Conservation (phyloP, 805 yeast genomes). For the Lipomyces starkeyi region DNA sequence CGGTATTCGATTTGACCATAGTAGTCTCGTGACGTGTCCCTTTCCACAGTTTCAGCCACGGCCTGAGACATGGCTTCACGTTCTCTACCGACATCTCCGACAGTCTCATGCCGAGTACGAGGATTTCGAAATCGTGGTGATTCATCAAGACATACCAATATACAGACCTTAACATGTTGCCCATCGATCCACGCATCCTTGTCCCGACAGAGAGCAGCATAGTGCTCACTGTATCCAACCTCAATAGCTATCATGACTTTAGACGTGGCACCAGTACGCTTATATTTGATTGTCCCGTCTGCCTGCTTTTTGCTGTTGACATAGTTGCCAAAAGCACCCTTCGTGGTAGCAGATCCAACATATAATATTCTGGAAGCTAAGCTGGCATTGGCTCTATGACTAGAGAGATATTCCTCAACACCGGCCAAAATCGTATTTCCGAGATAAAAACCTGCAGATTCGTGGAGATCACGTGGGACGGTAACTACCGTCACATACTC, state of each 20-base stretch:
- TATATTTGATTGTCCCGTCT: neutral
- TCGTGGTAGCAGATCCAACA: neutral
- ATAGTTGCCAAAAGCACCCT: neutral
- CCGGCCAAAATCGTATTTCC: neutral
- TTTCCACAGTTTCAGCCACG: no score
- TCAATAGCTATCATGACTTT: neutral
- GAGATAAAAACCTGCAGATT: neutral
- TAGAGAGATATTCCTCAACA: neutral
- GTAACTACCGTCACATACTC: neutral
- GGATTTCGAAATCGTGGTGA: neutral
- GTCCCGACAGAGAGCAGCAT: neutral
- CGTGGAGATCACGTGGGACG: neutral
- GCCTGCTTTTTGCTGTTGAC: neutral
- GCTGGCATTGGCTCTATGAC: slow-evolving; percentile 1
- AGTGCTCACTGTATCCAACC: neutral
- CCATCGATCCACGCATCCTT: slow-evolving; percentile 3
- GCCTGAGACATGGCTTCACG: no score
- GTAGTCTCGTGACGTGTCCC: neutral
- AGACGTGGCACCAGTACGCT: neutral
- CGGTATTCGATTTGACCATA: neutral
- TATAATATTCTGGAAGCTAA: neutral
- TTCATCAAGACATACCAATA: neutral
- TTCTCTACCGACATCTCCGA: neutral
- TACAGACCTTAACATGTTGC: neutral
- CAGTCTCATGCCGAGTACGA: neutral